Conservation (phyloP, 768 basidiomycete genomes). For the Kwoniella sp. region DNA sequence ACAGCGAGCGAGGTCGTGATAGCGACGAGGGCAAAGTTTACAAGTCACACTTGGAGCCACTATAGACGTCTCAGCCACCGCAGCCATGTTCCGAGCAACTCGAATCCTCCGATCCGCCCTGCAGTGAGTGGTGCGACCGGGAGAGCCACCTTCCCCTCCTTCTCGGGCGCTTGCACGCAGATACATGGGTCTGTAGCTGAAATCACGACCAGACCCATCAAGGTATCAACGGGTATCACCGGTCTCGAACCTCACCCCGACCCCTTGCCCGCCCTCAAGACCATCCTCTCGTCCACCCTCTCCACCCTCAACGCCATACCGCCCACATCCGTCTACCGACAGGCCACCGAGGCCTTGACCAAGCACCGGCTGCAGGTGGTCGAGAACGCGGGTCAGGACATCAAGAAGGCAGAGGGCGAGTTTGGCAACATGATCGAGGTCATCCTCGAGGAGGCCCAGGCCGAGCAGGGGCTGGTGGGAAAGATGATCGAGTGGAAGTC, state of each 20-base stretch:
- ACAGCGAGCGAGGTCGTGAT: neutral
- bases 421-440: slow-evolving; percentile 86
- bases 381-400: slow-evolving; percentile 62
- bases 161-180: too few relatives aligned
- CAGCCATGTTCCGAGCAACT: slow-evolving; percentile 27
- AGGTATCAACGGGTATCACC: slow-evolving; percentile 77
- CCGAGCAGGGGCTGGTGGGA: slow-evolving; percentile 68
- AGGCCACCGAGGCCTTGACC: slow-evolving; percentile 71
- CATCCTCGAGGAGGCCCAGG: slow-evolving; percentile 71
- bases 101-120: slow-evolving; percentile 20
- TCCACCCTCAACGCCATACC: slow-evolving; percentile 64
- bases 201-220: slow-evolving; percentile 52
- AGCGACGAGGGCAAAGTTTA: neutral
- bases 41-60: neutral
- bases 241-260: slow-evolving; percentile 79
- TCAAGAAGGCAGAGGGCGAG: slow-evolving; percentile 65
- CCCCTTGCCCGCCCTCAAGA: slow-evolving; percentile 71
- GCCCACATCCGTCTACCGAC: slow-evolving; percentile 78
- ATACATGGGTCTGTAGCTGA: slow-evolving; percentile 4
- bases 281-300: slow-evolving; percentile 75
- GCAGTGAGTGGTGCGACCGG: too few relatives aligned
- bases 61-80: neutral
- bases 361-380: slow-evolving; percentile 71
- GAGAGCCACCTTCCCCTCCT: too few relatives aligned
- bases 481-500: slow-evolving; percentile 95